Conservation (phyloP, 2,329 filamentous ascomycete genomes). For the Colletotrichum sp. region DNA sequence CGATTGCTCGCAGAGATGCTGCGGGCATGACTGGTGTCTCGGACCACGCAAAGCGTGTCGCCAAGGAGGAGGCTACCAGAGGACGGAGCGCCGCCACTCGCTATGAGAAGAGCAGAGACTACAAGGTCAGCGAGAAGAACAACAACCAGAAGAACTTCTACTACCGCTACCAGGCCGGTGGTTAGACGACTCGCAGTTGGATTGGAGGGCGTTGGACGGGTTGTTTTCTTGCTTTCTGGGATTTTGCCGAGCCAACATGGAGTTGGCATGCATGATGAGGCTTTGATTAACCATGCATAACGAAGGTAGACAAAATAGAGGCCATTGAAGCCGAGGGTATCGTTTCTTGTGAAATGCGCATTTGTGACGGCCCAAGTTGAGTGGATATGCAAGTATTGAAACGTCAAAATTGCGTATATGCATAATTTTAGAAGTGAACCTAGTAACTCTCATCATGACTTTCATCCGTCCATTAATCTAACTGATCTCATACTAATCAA, state of each 20-base stretch:
- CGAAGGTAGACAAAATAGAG: constrained; percentile 16
- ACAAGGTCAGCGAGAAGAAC: constrained; percentile 76
- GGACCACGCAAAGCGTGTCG: constrained; percentile 75
- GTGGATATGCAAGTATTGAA: background rate
- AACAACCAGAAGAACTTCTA: constrained; percentile 76
- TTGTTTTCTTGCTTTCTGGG: background rate
- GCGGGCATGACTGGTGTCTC: constrained; percentile 81
- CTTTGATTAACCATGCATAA: constrained; percentile 7
- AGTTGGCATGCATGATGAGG: constrained; percentile 13
- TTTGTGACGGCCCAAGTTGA: background rate
- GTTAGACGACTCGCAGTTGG: constrained; percentile 33
- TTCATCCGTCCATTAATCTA: background rate
- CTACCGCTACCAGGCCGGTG: constrained; percentile 53
- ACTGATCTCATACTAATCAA: background rate
- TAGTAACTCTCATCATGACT: background rate
- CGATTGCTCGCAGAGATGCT: constrained; percentile 70
- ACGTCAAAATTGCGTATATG: background rate
- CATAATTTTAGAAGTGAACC: background rate
- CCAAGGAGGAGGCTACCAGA: constrained; percentile 70
- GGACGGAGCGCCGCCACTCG: constrained; percentile 69
- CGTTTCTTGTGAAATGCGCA: background rate
- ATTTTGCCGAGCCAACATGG: background rate
- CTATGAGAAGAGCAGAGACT: constrained; percentile 66
- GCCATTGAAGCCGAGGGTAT: background rate
- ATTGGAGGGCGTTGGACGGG: background rate